phyloP scores from a whole-genome alignment of 176 grass and related monocot species.

The Bothriochloa decipiens region DNA sequence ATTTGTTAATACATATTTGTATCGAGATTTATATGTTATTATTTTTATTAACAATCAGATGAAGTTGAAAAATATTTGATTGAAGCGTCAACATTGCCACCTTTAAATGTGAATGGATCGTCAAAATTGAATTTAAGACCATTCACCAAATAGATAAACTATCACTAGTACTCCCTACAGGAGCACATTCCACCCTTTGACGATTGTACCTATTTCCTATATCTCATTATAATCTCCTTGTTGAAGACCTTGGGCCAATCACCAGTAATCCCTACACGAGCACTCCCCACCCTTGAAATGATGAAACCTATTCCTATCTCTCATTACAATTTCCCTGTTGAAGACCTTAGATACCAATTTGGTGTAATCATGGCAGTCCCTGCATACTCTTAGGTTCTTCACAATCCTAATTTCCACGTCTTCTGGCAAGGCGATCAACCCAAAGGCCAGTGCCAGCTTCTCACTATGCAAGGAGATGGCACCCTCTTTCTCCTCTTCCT shows the following conservation, averaged over 20 bases:
- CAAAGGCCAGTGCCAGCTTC: constrained; percentile 74
- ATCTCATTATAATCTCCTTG: constrained; percentile 68
- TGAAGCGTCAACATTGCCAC: background rate
- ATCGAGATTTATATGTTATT: background rate
- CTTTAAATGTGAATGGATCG: constrained; percentile 3
- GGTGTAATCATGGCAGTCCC: constrained; percentile 73
- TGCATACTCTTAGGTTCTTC: constrained; percentile 75
- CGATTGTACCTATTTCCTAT: constrained; percentile 70
- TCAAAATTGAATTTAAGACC: background rate
- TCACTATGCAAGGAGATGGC: constrained; percentile 69
- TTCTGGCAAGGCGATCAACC: constrained; percentile 54
- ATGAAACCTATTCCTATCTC: constrained; percentile 88
- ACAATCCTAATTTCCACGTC: constrained; percentile 58
- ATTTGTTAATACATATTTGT: too few relatives aligned
- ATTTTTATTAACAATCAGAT: background rate
- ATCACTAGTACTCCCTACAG: constrained; percentile 72
- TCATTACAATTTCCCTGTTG: constrained; percentile 71
- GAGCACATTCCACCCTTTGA: constrained; percentile 71
- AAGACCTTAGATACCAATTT: constrained; percentile 76
- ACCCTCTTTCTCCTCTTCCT: constrained; percentile 87
- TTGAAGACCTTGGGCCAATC: constrained; percentile 52
- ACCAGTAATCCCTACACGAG: constrained; percentile 81
- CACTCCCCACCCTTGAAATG: constrained; percentile 81
- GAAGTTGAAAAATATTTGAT: background rate
- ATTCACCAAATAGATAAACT: background rate